Conservation (phyloP, 495 filamentous ascomycete genomes). For the Tuber aestivum region DNA sequence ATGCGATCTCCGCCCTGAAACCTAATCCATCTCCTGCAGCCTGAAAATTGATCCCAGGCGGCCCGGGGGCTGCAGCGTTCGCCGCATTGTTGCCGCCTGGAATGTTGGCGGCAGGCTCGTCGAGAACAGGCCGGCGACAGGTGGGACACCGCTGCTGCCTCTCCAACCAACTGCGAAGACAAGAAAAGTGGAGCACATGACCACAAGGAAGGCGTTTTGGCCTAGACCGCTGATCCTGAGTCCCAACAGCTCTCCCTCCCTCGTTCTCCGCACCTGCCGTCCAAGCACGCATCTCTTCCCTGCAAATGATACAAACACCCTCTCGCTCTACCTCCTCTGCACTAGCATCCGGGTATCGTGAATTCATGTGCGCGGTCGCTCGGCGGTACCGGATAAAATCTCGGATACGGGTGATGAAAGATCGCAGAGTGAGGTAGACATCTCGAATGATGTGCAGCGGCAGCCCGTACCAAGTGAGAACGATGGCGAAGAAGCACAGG, state of each 20-base stretch:
- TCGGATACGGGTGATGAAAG: slow-evolving; percentile 77
- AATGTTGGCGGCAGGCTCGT: slow-evolving; percentile 24
- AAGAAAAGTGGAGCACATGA: slow-evolving; percentile 89
- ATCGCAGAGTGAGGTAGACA: slow-evolving; percentile 84
- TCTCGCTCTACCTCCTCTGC: slow-evolving; percentile 76
- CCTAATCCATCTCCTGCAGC: slow-evolving; percentile 23
- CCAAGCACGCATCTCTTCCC: slow-evolving; percentile 88
- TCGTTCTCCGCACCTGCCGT: slow-evolving; percentile 45
- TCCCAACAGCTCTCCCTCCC: slow-evolving; percentile 43
- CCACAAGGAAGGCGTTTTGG: slow-evolving; percentile 96
- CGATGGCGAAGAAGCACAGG: slow-evolving; percentile 82
- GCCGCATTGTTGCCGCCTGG: slow-evolving; percentile 40
- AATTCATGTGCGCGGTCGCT: slow-evolving; percentile 85
- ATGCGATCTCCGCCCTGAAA: slow-evolving; percentile 49
- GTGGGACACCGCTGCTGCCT: slow-evolving; percentile 96
- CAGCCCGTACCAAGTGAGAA: slow-evolving; percentile 86
- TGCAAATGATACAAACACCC: slow-evolving; percentile 94
- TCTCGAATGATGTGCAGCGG: slow-evolving; percentile 96
- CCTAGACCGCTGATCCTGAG: slow-evolving; percentile 68
- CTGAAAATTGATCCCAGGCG: not conserved
- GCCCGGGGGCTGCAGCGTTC: slow-evolving; percentile 13
- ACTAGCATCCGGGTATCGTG: slow-evolving; percentile 85
- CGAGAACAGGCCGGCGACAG: slow-evolving; percentile 74
- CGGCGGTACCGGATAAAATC: slow-evolving; percentile 84
- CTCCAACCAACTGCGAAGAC: slow-evolving; percentile 95